Base-by-base conservation (phyloP, 208 protist species). In the Trypanosoma boissoni region DNA sequence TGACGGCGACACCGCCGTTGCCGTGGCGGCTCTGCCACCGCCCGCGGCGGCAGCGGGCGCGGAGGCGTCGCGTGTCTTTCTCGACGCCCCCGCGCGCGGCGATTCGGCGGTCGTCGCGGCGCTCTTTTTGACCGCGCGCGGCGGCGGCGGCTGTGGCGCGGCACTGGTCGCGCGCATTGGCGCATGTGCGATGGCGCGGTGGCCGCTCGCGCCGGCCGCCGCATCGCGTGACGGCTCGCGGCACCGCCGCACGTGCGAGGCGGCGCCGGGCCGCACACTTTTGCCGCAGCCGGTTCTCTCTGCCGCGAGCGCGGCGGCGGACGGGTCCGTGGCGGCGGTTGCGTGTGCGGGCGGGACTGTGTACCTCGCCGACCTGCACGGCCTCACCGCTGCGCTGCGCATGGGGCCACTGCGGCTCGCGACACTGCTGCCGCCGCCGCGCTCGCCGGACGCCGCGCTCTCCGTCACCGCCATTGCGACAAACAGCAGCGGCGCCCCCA, bases 321-420 rank as follows among this genome's bases (percentile, higher is more conserved):
- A 71, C 42, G 41, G 56, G 1, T 24, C 2, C 9, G 12, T 64
- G 26, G 55, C 64, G 14, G 64, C 50, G 18, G 39, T 58, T 12
- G 49, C 29, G 24, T 64, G 57, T 20, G 41, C 20, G 5, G 51
- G 34, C 6, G 57, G 56, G 26, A 24, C 9, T n/a, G 42, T 71
- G 1, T 71, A 71, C 39, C 32, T 71, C 7, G 37, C 64, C n/a
- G 56, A 64, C 28, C 42, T 46, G 2, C 16, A 45, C 16, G 64
- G 64, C n/a, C 42, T 62, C 20, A 62, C 48, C 12, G 61, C 55
- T 12, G 54, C 62, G 39, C 10, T 58, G 20, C 56, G 34, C 20
- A 23, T 14, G n/a, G 29, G 20, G 12, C 45, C 36, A 5, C 10
- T 31, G 6, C 10, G 20, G 24, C 8, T 12, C 16, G 5, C 48